Conservation (phyloP, 176 grass and related monocot genomes). For the Oryza punctata region DNA sequence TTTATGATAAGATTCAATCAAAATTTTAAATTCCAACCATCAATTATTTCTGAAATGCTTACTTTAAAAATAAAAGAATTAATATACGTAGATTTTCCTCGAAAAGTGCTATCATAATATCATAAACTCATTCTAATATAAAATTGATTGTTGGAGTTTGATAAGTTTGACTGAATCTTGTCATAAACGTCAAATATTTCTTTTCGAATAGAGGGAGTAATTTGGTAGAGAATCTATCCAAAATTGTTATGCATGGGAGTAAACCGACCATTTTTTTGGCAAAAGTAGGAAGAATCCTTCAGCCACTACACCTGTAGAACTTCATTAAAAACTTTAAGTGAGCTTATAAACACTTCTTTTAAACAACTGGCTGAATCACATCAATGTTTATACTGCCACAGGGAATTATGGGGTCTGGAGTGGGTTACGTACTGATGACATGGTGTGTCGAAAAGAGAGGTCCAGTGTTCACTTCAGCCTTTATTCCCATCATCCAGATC, state of each 20-base stretch:
- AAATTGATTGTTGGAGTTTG: no score
- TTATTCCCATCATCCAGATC: slow-evolving; percentile 92
- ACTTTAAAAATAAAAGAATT: no score
- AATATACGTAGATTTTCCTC: no score
- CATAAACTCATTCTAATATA: no score
- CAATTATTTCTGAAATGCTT: no score
- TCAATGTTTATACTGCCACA: slow-evolving; percentile 24
- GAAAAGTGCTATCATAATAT: no score
- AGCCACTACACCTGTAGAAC: not conserved
- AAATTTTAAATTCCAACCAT: no score
- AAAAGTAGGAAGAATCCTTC: slow-evolving; percentile 7
- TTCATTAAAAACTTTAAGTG: not conserved
- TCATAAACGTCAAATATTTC: no score
- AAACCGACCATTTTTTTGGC: not conserved
- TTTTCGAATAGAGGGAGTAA: no score
- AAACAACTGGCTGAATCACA: not conserved
- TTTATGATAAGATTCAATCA: no score
- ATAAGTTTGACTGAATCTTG: no score
- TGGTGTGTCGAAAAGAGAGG: slow-evolving; percentile 98
- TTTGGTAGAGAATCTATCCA: not conserved
- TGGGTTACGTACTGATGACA: slow-evolving; percentile 79
- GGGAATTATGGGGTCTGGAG: slow-evolving; percentile 87
- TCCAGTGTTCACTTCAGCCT: slow-evolving; percentile 84
- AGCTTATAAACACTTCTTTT: not conserved
- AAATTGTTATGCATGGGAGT: not conserved